These are phyloP conservation scores for Trichoderma atrobrunneum DNA, from an alignment of 2,329 filamentous ascomycete species.

Conservation along the genomic window DNA sequence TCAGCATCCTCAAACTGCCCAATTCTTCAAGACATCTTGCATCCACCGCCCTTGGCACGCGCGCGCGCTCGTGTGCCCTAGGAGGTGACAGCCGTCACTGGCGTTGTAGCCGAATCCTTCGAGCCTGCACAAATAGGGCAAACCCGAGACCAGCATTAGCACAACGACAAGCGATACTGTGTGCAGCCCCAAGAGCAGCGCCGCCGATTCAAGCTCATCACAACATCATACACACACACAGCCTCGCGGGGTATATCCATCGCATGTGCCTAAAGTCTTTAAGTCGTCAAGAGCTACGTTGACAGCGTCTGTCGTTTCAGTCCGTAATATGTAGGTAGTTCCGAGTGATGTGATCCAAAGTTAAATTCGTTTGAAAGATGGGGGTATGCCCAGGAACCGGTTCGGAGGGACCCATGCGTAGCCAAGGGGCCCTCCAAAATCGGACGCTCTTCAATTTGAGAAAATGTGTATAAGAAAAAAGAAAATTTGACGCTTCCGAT, in stretches of 20 bases:
- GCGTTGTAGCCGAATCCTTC: background rate
- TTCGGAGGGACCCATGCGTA: constrained; percentile 27
- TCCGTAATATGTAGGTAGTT: constrained; percentile 34
- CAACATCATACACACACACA: constrained; percentile 34
- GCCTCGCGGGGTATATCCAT: constrained; percentile 43
- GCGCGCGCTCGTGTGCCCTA: constrained; percentile 1
- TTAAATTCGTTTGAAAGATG: constrained; percentile 27
- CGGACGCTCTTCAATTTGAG: constrained; percentile 21
- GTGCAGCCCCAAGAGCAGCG: constrained; percentile 17
- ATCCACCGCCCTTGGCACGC: constrained; percentile 34
- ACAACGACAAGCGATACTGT: background rate
- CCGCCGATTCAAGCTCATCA: constrained; percentile 35
- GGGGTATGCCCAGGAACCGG: constrained; percentile 30
- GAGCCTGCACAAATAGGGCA: background rate
- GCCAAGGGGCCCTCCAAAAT: constrained; percentile 31
- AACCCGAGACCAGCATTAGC: background rate
- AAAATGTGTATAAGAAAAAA: constrained; percentile 24
- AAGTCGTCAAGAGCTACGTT: constrained; percentile 36
- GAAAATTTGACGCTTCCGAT: constrained; percentile 16
- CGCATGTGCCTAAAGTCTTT: constrained; percentile 39
- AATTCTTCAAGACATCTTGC: constrained; percentile 31
- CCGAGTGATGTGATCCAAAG: constrained; percentile 36
- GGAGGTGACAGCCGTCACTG: constrained; percentile 2
- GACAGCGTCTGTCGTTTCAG: constrained; percentile 34
- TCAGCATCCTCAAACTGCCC: constrained; percentile 28